Evolutionary conservation across 768 basidiomycete genomes (phyloP).

Genomic region (Cyclocybe aegerita): DNA sequence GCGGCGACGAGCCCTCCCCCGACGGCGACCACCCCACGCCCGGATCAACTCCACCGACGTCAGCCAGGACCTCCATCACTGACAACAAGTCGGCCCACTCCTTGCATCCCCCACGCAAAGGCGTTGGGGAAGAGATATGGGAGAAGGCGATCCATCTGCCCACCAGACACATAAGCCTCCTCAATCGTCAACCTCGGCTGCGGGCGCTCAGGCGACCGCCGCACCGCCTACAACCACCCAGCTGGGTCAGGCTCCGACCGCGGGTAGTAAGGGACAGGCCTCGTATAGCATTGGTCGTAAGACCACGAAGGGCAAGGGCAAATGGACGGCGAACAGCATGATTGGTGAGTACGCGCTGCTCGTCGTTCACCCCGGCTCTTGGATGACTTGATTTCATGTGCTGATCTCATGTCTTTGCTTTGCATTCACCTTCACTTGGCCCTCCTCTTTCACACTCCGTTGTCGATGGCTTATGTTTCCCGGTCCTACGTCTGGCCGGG

Average conservation of each 20-base stretch:
- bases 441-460: too few species aligned
- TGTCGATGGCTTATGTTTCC: too few species aligned
- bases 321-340: conserved; percentile 80
- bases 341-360: conserved; percentile 52
- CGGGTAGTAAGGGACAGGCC: too few species aligned
- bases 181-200: too few species aligned
- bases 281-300: too few species aligned
- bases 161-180: conserved; percentile 6
- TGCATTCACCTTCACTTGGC: too few species aligned
- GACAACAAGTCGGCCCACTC: conserved; percentile 20
- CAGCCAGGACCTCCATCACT: conserved; percentile 11
- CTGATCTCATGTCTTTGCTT: conserved; percentile 1
- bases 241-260: too few species aligned
- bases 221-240: too few species aligned
- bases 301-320: conserved; percentile 27
- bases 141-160: conserved; percentile 32
- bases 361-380: neutral
- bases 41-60: conserved; percentile 10
- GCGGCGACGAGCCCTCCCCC: neutral
- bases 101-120: conserved; percentile 47
- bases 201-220: too few species aligned
- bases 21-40: neutral
- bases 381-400: neutral
- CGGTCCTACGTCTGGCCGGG: too few species aligned
- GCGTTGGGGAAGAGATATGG: conserved; percentile 67